phyloP scores from a whole-genome alignment of 2,329 filamentous ascomycete species.

The Anisogramma anomala region DNA sequence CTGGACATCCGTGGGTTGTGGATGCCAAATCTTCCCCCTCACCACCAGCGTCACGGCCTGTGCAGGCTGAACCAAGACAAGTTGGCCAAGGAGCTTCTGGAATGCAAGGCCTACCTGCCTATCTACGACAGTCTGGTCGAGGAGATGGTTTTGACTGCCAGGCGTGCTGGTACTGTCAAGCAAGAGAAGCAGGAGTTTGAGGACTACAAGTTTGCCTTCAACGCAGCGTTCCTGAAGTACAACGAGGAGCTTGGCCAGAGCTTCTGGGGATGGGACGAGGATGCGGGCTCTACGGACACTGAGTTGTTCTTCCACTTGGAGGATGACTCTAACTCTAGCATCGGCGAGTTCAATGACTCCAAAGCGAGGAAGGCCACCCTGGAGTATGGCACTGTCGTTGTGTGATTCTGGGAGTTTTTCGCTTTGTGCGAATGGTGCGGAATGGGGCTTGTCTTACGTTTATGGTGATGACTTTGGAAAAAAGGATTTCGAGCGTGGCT shows the following conservation, averaged over 20 bases:
- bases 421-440: too few species aligned
- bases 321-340: slow-evolving; percentile 2
- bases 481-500: too few species aligned
- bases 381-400: too few species aligned
- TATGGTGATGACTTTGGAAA: too few species aligned
- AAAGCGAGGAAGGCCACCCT: background rate
- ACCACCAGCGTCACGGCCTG: slow-evolving; percentile 9
- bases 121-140: slow-evolving; percentile 6
- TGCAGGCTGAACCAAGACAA: slow-evolving; percentile 11
- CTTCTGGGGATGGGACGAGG: slow-evolving; percentile 8
- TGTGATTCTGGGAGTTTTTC: too few species aligned
- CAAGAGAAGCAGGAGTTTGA: slow-evolving; percentile 8
- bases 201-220: slow-evolving; percentile 5
- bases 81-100: slow-evolving; percentile 1
- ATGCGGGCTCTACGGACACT: background rate
- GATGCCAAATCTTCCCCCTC: slow-evolving; percentile 5
- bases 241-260: slow-evolving; percentile 5
- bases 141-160: slow-evolving; percentile 9
- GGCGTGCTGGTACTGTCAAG: background rate
- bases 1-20: slow-evolving; percentile 11
- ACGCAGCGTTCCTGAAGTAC: background rate
- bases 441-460: too few species aligned
- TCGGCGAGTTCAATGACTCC: slow-evolving; percentile 1
- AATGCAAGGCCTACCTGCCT: background rate
- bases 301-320: background rate